These are phyloP conservation scores for Picocystis sp. DNA, from an alignment of 163 green algal species.

Conservation along the genomic window DNA sequence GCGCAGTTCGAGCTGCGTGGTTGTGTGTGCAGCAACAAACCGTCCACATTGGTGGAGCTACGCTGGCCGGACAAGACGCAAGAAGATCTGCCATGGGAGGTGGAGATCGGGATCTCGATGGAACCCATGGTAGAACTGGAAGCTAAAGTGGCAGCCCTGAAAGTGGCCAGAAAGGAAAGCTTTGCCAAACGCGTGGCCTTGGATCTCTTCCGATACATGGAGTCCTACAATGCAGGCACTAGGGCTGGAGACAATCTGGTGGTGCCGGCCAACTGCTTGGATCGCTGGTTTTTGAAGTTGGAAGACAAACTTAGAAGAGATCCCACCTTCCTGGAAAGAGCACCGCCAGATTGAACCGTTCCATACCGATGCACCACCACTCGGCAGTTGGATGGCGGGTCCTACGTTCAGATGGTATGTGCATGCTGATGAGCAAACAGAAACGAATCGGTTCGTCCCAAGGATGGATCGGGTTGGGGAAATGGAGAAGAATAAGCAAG, in stretches of 20 bases:
- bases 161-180: conserved; percentile 28
- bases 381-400: too few relatives aligned
- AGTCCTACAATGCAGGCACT: conserved; percentile 37
- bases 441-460: too few relatives aligned
- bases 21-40: conserved; percentile 44
- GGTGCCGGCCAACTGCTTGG: conserved; percentile 33
- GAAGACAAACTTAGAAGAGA: too few relatives aligned
- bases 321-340: too few relatives aligned
- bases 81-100: conserved; percentile 8
- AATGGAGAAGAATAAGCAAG: too few relatives aligned
- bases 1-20: conserved; percentile 54
- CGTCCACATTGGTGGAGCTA: conserved; percentile 59
- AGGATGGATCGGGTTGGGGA: too few relatives aligned
- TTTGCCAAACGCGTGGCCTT: conserved; percentile 65
- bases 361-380: too few relatives aligned
- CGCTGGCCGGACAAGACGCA: conserved; percentile 25
- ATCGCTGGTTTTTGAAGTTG: conserved; percentile 10
- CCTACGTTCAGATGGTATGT: too few relatives aligned
- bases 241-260: conserved; percentile 23
- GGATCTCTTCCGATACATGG: conserved; percentile 64
- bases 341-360: too few relatives aligned
- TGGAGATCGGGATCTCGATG: conserved; percentile 41
- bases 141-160: conserved; percentile 30
- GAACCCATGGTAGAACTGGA: conserved; percentile 46
- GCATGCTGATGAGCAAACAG: too few relatives aligned